Base-by-base conservation (phyloP, 805 yeast species). In the Yarrowia sp. region DNA sequence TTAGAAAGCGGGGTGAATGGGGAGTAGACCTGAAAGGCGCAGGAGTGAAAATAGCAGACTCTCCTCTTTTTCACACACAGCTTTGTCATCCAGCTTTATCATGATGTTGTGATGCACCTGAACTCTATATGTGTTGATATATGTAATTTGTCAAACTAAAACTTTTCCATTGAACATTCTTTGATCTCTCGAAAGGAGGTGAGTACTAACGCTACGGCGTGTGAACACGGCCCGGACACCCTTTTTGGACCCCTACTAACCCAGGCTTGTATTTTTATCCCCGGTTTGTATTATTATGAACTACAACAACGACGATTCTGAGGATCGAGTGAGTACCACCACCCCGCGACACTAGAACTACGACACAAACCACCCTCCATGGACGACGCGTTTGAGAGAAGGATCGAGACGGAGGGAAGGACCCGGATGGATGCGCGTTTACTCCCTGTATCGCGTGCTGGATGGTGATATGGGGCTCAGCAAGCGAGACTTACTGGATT, bases 191-290 rank as follows among this genome's bases (percentile, higher is more conserved):
- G 32, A 35, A 14, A 45, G 22, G 65, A 59, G 65, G 65, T 59
- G 52, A 59, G 65, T 59, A 59, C 22, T 35, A n/a, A 35, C 65
- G 52, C 65, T 59, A 45, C 65, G 16, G 32, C 35, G 52, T 7
- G 38, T 3, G 40, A 7, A 9, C 36, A 26, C 26, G 38, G 40
- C 49, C 5, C 4, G 38, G 8, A 41, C n/a, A 15, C 22, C 14
- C 65, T 14, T 16, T 8, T 35, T 15, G 15, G 52, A 35, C 42
- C 3, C 12, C 52, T 15, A 14, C 52, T 59, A 59, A 59, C 65
- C 50, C 65, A 59, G 65, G 46, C 65, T 22, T 59, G 65, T 59
- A 59, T 59, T 59, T 59, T 59, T 59, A 59, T 59, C n/a, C 52
- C 46, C 53, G 11, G 50, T 35, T 43, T 59, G 52, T 45, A 35